Evolutionary conservation across 768 basidiomycete species (phyloP).

Genomic region (Naganishia friedmannii): DNA sequence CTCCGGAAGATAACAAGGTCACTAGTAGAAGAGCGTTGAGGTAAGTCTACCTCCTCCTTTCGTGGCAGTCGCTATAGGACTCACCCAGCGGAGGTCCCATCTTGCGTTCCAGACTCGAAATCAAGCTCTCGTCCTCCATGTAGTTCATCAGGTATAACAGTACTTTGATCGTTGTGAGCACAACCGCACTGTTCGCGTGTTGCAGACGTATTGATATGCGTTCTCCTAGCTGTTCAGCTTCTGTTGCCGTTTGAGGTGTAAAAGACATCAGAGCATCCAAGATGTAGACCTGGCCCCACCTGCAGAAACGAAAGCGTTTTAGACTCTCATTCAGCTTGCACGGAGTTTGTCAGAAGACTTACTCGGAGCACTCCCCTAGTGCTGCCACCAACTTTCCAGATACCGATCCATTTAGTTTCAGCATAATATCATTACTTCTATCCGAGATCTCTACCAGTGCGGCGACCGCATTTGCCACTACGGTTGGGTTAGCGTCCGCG

Average conservation of each 20-base stretch:
- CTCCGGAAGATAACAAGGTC: conserved; percentile 89
- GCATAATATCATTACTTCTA: conserved; percentile 86
- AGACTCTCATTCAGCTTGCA: neutral
- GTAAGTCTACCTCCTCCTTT: neutral
- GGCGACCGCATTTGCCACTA: conserved; percentile 94
- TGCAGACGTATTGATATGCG: conserved; percentile 88
- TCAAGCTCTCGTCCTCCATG: conserved; percentile 81
- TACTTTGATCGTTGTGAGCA: conserved; percentile 94
- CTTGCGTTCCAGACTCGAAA: conserved; percentile 90
- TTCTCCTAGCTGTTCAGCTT: conserved; percentile 94
- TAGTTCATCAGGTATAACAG: conserved; percentile 98
- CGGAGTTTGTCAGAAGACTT: conserved; percentile 51
- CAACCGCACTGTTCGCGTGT: conserved; percentile 99
- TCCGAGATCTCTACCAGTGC: conserved; percentile 96
- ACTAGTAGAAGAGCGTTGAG: conserved; percentile 57
- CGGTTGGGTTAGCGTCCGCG: conserved; percentile 90
- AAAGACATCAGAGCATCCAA: conserved; percentile 88
- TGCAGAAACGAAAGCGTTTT: conserved; percentile 46
- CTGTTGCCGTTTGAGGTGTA: conserved; percentile 79
- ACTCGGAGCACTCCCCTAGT: conserved; percentile 96
- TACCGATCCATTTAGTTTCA: conserved; percentile 79
- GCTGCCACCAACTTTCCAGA: conserved; percentile 88
- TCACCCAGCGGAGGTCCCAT: conserved; percentile 95
- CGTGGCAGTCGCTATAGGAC: conserved; percentile 24
- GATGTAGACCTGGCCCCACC: conserved; percentile 99